These are phyloP conservation scores for Tylopilus sp. DNA, from an alignment of 768 basidiomycete species.

Conservation along the genomic window DNA sequence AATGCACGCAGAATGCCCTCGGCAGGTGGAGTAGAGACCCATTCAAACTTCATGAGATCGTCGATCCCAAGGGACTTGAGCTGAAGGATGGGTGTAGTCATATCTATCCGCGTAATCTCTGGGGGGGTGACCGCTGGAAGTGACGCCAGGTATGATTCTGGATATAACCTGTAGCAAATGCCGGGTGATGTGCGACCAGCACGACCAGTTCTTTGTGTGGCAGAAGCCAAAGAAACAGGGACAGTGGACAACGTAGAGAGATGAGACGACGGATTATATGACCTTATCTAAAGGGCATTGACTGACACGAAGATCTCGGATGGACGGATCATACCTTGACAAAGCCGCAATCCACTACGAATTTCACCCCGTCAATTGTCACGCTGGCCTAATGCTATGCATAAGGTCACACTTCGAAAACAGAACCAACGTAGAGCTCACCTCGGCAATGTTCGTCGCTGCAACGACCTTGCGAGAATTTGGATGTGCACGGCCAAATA, in stretches of 20 bases:
- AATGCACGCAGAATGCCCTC: constrained; percentile 83
- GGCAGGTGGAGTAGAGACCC: constrained; percentile 85
- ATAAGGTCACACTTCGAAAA: background rate
- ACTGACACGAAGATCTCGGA: background rate
- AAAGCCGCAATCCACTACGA: constrained; percentile 91
- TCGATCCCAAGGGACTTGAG: constrained; percentile 94
- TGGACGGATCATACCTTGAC: constrained; percentile 66
- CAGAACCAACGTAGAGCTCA: constrained; percentile 24
- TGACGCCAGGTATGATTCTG: constrained; percentile 53
- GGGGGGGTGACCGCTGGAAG: constrained; percentile 75
- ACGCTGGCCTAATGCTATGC: constrained; percentile 69
- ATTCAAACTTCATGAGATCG: constrained; percentile 94
- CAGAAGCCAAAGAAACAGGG: constrained; percentile 84
- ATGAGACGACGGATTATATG: constrained; percentile 81
- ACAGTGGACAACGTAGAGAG: constrained; percentile 83
- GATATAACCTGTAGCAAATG: constrained; percentile 89
- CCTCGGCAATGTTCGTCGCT: constrained; percentile 95
- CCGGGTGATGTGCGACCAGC: constrained; percentile 93
- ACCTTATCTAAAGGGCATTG: constrained; percentile 61
- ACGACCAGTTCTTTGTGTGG: constrained; percentile 89
- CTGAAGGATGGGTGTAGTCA: constrained; percentile 89
- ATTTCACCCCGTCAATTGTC: constrained; percentile 94
- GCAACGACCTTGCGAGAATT: constrained; percentile 87
- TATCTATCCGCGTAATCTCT: constrained; percentile 87
- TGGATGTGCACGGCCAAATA: constrained; percentile 75